Evolutionary conservation across 2,329 filamentous ascomycete species (phyloP), one percentile per base, ranked within the genome.

Genomic region (Aureobasidium sp.): DNA sequence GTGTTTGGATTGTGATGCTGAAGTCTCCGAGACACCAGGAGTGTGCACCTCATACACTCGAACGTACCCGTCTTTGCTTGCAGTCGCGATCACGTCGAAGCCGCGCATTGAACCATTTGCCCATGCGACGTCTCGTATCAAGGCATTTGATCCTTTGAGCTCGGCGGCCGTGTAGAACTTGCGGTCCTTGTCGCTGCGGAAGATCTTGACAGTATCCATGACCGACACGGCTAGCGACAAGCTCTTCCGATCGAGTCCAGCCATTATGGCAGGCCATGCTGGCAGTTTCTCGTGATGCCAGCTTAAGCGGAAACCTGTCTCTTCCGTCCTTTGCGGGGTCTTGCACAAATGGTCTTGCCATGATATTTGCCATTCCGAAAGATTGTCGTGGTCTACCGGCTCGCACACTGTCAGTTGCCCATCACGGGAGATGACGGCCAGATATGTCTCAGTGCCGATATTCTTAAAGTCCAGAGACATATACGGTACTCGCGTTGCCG

Each of bases 71-170:
- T 99, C 94, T 74, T 95, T 95, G 72, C 90, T 94, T 2, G 91
- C 93, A 6, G 92, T 95, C 3, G 93, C 94, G 68, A 97, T 83
- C 62, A 93, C 83, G 73, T 99, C 94, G 72, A 90, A 93, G 1
- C 93, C 93, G 42, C 92, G 81, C 69, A 95, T 91, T 66, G 91
- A 95, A 14, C 91, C 93, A 52, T 91, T 89, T 0, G 93, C 91
- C 94, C 94, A 99, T 2, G 90, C 87, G 1, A 97, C 84, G 72
- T 97, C 92, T 52, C 93, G 83, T 7, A 97, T 89, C 42, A 97
- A 80, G 0, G 87, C 86, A 8, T 84, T 81, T 68, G 96, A 89
- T 1, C 86, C 86, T 34, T 80, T 79, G 17, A 97, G 78, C 70
- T 91, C 88, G 22, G 87, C 86, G 0, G 91, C 91, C 8, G 90